A percentile compares a stretch with the other conserved stretches of the same genome.
Evolutionary conservation across 768 basidiomycete genomes (phyloP).

Genomic region (Pleurotus ostreatus): DNA sequence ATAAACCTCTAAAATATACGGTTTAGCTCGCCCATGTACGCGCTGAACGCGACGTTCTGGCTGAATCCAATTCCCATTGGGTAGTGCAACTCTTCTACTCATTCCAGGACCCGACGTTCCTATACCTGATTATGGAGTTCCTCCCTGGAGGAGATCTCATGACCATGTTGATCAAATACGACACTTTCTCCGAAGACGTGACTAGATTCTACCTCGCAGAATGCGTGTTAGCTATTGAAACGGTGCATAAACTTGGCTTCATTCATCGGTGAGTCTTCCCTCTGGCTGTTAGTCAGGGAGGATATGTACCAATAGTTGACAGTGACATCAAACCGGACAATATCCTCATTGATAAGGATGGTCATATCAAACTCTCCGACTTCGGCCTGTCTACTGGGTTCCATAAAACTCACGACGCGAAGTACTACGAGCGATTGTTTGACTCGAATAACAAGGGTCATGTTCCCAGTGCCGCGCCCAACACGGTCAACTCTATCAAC

Average conservation of each 20-base stretch:
- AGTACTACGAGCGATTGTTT: slow-evolving; percentile 87
- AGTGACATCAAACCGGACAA: slow-evolving; percentile 99
- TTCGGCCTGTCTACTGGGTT: slow-evolving; percentile 99
- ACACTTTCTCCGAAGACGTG: slow-evolving; percentile 97
- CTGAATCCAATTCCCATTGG: slow-evolving; percentile 94
- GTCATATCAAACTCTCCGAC: slow-evolving; percentile 97
- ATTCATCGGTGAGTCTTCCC: slow-evolving; percentile 76
- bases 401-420: slow-evolving; percentile 95
- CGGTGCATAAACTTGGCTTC: slow-evolving; percentile 95
- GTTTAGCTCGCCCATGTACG: slow-evolving; percentile 91
- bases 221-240: slow-evolving; percentile 95
- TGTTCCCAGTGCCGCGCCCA: slow-evolving; percentile 47
- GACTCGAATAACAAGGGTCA: slow-evolving; percentile 56
- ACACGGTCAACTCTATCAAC: slow-evolving; percentile 96
- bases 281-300: neutral
- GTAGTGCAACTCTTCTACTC: slow-evolving; percentile 97
- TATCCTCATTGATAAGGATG: slow-evolving; percentile 82
- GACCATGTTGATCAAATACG: slow-evolving; percentile 99
- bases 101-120: slow-evolving; percentile 90
- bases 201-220: slow-evolving; percentile 99
- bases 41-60: slow-evolving; percentile 94
- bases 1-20: neutral
- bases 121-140: slow-evolving; percentile 99
- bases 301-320: slow-evolving; percentile 3
- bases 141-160: slow-evolving; percentile 97